Evolutionary conservation across 768 basidiomycete species (phyloP).

Genomic region (Suillus variegatus): DNA sequence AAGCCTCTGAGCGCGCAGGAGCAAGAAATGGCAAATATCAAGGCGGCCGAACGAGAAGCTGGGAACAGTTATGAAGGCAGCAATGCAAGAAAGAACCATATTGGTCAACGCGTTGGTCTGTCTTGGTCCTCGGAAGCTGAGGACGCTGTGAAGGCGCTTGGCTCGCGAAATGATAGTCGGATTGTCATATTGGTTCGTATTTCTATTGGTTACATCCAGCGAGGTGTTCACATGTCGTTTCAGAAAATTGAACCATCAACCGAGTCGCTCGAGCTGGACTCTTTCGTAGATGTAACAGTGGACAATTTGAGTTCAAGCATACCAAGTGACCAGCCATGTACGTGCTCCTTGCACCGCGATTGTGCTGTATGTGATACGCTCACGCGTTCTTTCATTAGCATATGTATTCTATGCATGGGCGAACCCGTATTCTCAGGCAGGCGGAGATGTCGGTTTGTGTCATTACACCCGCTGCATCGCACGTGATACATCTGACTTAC

Average conservation of each 20-base stretch:
- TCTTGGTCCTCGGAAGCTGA: constrained; percentile 68
- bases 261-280: constrained; percentile 57
- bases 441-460: constrained; percentile 61
- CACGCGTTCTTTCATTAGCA: constrained; percentile 23
- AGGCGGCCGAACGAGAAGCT: constrained; percentile 69
- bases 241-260: constrained; percentile 69
- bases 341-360: constrained; percentile 8
- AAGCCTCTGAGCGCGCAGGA: constrained; percentile 83
- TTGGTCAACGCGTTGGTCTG: constrained; percentile 63
- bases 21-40: constrained; percentile 77
- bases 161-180: constrained; percentile 45
- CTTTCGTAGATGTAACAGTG: constrained; percentile 39
- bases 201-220: constrained; percentile 5
- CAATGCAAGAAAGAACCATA: constrained; percentile 52
- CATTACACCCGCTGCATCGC: not conserved
- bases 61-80: constrained; percentile 59
- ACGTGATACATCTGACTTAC: constrained; percentile 5
- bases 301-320: constrained; percentile 49
- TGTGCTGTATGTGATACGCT: not conserved
- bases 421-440: constrained; percentile 40
- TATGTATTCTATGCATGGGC: constrained; percentile 74
- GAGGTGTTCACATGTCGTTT: not conserved
- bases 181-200: constrained; percentile 66
- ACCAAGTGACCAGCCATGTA: constrained; percentile 60
- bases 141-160: constrained; percentile 63